Conservation (phyloP, 2,329 filamentous ascomycete species). For the Byssochlamys sp. region DNA sequence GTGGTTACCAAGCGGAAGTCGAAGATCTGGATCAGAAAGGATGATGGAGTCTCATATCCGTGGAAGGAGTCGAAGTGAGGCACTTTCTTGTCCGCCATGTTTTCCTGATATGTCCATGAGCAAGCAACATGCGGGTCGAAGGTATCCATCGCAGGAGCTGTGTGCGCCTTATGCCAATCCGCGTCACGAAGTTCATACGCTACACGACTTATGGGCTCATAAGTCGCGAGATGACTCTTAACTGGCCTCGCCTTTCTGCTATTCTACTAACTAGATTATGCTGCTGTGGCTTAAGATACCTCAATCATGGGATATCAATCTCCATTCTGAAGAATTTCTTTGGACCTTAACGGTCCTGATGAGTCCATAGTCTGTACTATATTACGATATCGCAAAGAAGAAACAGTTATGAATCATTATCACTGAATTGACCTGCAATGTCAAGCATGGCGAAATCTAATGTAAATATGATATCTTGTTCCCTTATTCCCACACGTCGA, state of each 20-base stretch:
- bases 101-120: neutral
- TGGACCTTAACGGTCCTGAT: neutral
- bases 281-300: neutral
- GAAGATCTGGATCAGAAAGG: slow-evolving; percentile 78
- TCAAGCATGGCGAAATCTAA: neutral
- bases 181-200: no score
- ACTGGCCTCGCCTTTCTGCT: neutral
- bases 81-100: neutral
- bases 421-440: neutral
- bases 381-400: neutral
- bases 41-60: slow-evolving; percentile 60
- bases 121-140: neutral
- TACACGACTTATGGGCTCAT: neutral
- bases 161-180: no score
- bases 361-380: neutral
- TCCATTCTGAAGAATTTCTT: neutral
- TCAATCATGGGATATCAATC: neutral
- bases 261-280: neutral
- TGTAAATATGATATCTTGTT: neutral
- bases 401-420: neutral
- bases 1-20: slow-evolving; percentile 74
- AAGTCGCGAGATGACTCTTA: neutral
- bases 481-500: neutral
- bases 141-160: no score
- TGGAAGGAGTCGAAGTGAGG: slow-evolving; percentile 42